phyloP scores from a whole-genome alignment of 1,139 yeast genomes.

The Pichia sp. region DNA sequence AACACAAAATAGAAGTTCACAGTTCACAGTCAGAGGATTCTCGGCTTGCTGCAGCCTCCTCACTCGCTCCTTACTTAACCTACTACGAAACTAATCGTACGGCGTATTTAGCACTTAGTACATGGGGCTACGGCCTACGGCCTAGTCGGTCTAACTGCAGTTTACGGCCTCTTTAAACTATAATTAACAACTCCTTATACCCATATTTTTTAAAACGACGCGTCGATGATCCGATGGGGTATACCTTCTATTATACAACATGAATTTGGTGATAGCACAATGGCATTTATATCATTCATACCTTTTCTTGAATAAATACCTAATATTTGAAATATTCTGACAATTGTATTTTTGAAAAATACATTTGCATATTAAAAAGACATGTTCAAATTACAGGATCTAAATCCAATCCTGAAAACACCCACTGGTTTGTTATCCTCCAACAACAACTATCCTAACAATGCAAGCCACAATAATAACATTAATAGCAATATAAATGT shows the following conservation, averaged over 20 bases:
- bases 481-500: neutral
- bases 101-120: too few species aligned
- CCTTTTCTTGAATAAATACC: too few species aligned
- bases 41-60: too few species aligned
- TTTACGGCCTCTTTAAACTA: too few species aligned
- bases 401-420: slow-evolving; percentile 24
- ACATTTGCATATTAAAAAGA: neutral
- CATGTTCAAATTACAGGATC: slow-evolving; percentile 25
- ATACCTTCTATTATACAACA: neutral
- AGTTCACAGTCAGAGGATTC: too few species aligned
- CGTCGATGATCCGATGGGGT: neutral
- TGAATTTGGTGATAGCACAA: neutral
- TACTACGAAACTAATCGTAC: too few species aligned
- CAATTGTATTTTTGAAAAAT: neutral
- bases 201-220: neutral
- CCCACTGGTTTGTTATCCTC: slow-evolving; percentile 10
- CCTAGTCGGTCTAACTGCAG: too few species aligned
- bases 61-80: too few species aligned
- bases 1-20: too few species aligned
- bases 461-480: neutral
- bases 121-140: too few species aligned
- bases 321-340: neutral
- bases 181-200: neutral
- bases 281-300: too few species aligned
- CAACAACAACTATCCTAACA: neutral